These are phyloP conservation scores for Skeletonema marinoi DNA, from an alignment of 108 stramenopile genomes.

Conservation along the genomic window DNA sequence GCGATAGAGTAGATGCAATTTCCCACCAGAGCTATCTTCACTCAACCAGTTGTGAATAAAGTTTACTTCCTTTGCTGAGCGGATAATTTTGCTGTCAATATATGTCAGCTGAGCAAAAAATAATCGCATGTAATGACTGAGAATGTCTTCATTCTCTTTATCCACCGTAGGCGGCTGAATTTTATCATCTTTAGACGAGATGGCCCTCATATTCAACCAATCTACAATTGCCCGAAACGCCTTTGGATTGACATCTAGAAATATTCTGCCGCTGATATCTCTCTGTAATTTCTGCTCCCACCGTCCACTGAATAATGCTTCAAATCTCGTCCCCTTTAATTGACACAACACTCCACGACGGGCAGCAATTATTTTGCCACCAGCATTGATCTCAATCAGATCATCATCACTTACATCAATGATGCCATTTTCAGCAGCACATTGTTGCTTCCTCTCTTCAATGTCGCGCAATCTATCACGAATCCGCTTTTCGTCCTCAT, in stretches of 20 bases:
- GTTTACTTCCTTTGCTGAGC: neutral
- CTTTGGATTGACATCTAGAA: neutral
- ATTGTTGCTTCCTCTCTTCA: too few species aligned
- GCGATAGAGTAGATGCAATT: neutral
- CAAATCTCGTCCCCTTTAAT: neutral
- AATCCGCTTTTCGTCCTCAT: constrained; percentile 12
- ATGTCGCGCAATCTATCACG: too few species aligned
- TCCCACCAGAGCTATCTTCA: constrained; percentile 2
- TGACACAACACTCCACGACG: neutral
- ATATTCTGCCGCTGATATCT: too few species aligned
- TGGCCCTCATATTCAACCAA: neutral
- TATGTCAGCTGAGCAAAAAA: neutral
- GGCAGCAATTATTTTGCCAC: neutral
- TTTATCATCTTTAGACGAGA: neutral
- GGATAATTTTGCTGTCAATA: constrained; percentile 8
- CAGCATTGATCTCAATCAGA: too few species aligned
- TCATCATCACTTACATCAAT: too few species aligned
- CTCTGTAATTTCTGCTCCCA: constrained; percentile 10
- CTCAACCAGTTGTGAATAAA: neutral
- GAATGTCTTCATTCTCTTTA: neutral
- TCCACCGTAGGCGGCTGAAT: neutral
- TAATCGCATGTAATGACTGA: neutral
- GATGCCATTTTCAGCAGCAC: too few species aligned
- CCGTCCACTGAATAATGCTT: constrained; percentile 23
- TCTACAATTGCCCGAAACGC: neutral